Conservation (phyloP, 345 rosid species). For the Brassica cretica region DNA sequence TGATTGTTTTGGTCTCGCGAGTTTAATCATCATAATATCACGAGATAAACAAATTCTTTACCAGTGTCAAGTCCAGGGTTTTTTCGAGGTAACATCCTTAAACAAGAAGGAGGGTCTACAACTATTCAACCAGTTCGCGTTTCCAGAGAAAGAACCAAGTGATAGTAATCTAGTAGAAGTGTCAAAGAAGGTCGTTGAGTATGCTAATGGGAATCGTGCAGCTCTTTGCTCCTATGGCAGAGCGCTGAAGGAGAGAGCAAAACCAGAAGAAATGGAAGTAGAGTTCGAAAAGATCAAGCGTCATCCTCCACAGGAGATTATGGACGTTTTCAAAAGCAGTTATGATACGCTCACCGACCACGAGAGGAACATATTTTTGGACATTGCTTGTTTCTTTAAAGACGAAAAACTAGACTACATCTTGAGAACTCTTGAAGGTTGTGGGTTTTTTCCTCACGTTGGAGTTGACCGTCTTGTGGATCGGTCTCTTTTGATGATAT, state of each 20-base stretch:
- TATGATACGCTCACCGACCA: slow-evolving; percentile 29
- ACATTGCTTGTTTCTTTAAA: slow-evolving; percentile 37
- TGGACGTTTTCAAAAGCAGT: slow-evolving; percentile 22
- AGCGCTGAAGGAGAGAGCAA: background rate
- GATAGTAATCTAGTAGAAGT: background rate
- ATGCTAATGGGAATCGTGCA: slow-evolving; percentile 7
- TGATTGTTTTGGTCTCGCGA: background rate
- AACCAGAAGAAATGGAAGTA: background rate
- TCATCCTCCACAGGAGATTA: background rate
- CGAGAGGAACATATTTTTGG: slow-evolving; percentile 37
- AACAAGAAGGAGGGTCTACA: slow-evolving; percentile 2
- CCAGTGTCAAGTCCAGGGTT: background rate
- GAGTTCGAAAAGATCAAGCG: background rate
- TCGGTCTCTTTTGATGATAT: slow-evolving; percentile 17
- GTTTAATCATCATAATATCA: slow-evolving; percentile 20
- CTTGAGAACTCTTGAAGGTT: slow-evolving; percentile 25
- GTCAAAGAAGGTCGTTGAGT: background rate
- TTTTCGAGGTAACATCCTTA: slow-evolving; percentile 5
- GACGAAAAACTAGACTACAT: background rate
- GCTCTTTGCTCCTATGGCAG: slow-evolving; percentile 1
- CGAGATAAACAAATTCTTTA: slow-evolving; percentile 28
- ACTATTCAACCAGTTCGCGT: background rate
- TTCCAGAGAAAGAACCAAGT: background rate
- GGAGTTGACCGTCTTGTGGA: slow-evolving; percentile 32
- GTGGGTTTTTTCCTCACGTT: slow-evolving; percentile 30